These are phyloP conservation scores for Diaporthe citri DNA, from an alignment of 2,329 filamentous ascomycete species.

Conservation along the genomic window DNA sequence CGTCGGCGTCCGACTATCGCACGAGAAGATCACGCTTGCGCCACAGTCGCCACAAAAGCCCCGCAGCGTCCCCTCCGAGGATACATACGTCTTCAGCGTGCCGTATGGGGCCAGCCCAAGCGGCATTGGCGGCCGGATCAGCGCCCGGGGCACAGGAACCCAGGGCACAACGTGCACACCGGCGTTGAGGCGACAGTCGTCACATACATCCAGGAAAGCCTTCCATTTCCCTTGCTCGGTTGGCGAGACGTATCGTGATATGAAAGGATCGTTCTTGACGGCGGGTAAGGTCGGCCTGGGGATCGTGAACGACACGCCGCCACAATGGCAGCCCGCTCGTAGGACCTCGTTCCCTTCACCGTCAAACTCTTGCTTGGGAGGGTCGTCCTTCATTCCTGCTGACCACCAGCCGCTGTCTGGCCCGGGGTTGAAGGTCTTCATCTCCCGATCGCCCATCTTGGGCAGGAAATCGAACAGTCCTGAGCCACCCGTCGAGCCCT, in stretches of 20 bases:
- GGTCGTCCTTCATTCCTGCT: constrained; percentile 35
- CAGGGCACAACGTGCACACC: constrained; percentile 58
- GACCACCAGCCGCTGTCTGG: constrained; percentile 46
- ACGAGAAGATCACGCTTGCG: constrained; percentile 56
- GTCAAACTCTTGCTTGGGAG: constrained; percentile 49
- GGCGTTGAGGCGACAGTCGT: constrained; percentile 58
- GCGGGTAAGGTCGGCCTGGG: constrained; percentile 52
- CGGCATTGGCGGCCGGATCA: constrained; percentile 53
- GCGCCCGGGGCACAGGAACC: constrained; percentile 55
- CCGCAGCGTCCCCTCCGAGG: constrained; percentile 54
- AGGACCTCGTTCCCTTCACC: constrained; percentile 54
- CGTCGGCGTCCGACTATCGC: constrained; percentile 45
- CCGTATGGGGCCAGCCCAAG: constrained; percentile 53
- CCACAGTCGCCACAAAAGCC: constrained; percentile 62
- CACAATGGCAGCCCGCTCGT: constrained; percentile 59
- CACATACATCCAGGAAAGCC: constrained; percentile 56
- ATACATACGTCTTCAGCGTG: constrained; percentile 58
- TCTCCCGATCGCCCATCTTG: constrained; percentile 46
- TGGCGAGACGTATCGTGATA: constrained; percentile 52
- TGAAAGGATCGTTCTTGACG: constrained; percentile 46
- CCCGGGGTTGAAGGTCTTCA: constrained; percentile 54
- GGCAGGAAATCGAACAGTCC: constrained; percentile 54
- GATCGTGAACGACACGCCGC: constrained; percentile 61
- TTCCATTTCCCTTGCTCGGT: constrained; percentile 57
- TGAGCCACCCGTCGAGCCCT: constrained; percentile 50